Base-by-base conservation (phyloP, 192 early-diverging fungal genomes). In the Entomortierella parvispora region DNA sequence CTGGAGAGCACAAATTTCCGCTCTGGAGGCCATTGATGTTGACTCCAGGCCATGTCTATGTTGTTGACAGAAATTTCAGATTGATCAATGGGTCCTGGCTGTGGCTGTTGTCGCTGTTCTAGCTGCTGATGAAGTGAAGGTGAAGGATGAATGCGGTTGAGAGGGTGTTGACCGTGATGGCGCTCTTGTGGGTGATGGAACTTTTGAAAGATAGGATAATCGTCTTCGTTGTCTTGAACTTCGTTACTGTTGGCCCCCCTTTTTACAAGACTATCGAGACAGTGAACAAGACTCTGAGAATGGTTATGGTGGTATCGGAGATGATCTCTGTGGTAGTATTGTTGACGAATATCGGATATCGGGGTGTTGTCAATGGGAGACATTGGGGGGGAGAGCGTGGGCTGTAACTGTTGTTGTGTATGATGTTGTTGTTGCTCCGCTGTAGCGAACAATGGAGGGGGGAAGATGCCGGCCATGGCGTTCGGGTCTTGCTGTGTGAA, bases 371-470 rank as follows among this genome's bases (percentile, higher is more conserved):
- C 26, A 23, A 51, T 34, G 22, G 9, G 29, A 54, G 42, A 40
- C 7, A 40, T 40, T 9, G 46, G 34, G 37, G 56, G 26, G 0
- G 47, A 68, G 25, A 58, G 2, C 9, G 45, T 58, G n/a, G 10
- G 8, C 23, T 29, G 6, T 15, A 31, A 31, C 46, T 34, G 47
- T 40, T 42, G 48, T 1, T 50, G 15, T n/a, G 42, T 9, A 12
- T 8, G 62, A n/a, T 53, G 50, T 18, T 40, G 52, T 4, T 29
- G n/a, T 43, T n/a, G 18, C 0, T 23, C 53, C 29, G 44, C 22
- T 28, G 61, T 49, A 25, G 26, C 9, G 33, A 64, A 71, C 15
- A 71, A 60, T 43, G 69, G 53, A 51, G 61, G 69, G 15, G 69
- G 69, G 23, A 71, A 64, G 22, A 58, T 22, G 54, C 34, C 69